A percentile compares a stretch with the other conserved stretches of the same genome.
Evolutionary conservation across 2,329 filamentous ascomycete genomes (phyloP).

Genomic region (Biscogniauxia mediterranea): DNA sequence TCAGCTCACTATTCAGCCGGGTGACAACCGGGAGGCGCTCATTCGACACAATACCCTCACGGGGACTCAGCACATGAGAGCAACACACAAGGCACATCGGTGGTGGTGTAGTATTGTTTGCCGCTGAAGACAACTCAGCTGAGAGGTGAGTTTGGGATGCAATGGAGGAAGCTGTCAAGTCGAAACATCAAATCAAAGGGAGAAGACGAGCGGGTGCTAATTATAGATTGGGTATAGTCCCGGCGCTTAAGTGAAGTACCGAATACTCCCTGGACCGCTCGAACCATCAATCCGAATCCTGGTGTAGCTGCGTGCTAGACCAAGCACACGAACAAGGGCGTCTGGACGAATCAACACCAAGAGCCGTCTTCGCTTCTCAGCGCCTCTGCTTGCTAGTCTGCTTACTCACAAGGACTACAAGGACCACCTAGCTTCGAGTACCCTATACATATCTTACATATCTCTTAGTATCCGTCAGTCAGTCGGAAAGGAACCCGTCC

Average conservation of each 20-base stretch:
- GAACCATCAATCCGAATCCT: slow-evolving; percentile 10
- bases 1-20: neutral
- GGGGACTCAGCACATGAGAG: neutral
- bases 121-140: slow-evolving; percentile 6
- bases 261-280: slow-evolving; percentile 19
- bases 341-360: slow-evolving; percentile 20
- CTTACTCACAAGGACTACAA: slow-evolving; percentile 6
- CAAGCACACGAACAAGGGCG: slow-evolving; percentile 13
- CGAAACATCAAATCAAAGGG: slow-evolving; percentile 21
- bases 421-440: slow-evolving; percentile 12
- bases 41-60: neutral
- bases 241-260: slow-evolving; percentile 31
- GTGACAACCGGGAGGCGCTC: neutral
- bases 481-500: neutral
- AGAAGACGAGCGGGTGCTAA: slow-evolving; percentile 31
- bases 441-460: slow-evolving; percentile 11
- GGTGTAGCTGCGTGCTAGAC: slow-evolving; percentile 4
- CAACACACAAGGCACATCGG: neutral
- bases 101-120: slow-evolving; percentile 1
- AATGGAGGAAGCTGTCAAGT: slow-evolving; percentile 4
- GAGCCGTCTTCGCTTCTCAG: neutral
- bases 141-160: slow-evolving; percentile 2
- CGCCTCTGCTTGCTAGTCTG: neutral
- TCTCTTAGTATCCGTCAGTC: slow-evolving; percentile 2
- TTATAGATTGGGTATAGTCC: slow-evolving; percentile 29